phyloP scores from a whole-genome alignment of 139 green algal genomes.

The Asterochloris sp. region DNA sequence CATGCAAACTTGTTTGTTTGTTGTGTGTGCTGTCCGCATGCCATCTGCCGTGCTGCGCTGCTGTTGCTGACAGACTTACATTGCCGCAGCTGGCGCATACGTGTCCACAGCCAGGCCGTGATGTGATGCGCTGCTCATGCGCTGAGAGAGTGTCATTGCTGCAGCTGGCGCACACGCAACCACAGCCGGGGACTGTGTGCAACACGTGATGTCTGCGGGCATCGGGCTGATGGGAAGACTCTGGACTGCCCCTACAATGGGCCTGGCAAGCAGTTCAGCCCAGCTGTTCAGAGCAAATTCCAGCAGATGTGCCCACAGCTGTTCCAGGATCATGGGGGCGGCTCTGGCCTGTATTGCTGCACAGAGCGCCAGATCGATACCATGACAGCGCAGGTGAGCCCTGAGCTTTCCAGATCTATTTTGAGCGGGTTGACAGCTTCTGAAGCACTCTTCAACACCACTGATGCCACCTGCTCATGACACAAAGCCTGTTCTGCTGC shows the following conservation, averaged over 20 bases:
- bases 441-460: neutral
- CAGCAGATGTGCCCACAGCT: slow-evolving; percentile 66
- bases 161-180: slow-evolving; percentile 19
- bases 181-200: slow-evolving; percentile 52
- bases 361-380: slow-evolving; percentile 71
- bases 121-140: no score
- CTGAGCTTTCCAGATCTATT: neutral
- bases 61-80: no score
- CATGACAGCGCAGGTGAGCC: slow-evolving; percentile 51
- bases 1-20: no score
- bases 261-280: slow-evolving; percentile 12
- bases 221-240: slow-evolving; percentile 57
- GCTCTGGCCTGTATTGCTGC: slow-evolving; percentile 65
- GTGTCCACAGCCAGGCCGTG: no score
- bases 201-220: slow-evolving; percentile 61
- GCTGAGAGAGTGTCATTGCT: no score
- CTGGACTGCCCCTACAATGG: slow-evolving; percentile 66
- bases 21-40: no score
- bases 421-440: neutral
- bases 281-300: slow-evolving; percentile 28
- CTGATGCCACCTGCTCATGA: neutral
- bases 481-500: neutral
- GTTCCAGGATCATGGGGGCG: slow-evolving; percentile 37
- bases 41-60: no score
- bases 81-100: no score